Base-by-base conservation (phyloP, 2,329 filamentous ascomycete species). In the Cladobotryum mycophilum region DNA sequence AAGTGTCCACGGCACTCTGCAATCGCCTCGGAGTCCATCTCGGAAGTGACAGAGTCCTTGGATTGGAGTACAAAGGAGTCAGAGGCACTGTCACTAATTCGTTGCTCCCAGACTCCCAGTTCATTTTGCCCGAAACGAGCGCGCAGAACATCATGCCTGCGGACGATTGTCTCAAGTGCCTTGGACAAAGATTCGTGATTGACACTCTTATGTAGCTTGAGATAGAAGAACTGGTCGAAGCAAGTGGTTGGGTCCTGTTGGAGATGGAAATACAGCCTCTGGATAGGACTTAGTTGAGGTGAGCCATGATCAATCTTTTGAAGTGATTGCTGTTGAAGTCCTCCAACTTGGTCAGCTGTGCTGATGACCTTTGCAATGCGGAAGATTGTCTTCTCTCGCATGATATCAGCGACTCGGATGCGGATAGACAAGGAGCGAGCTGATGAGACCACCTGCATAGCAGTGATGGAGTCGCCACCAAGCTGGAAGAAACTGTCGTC, bases 211-310 rank as follows among this genome's bases (percentile, higher is more conserved):
- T 15, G 45, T 14, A 52, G 14, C 15, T 44, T 43, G 18, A 52
- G 49, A 33, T 48, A 44, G 41, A 52, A 52, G 18, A 25, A n/a
- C 25, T 52, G 49, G n/a, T 52, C 49, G 42, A 52, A 52, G 30
- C 38, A 48, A 5, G 13, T 15, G 9, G 15, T 40, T 5, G 34
- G 25, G 18, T 52, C 13, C 14, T 35, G 22, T 20, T 47, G 17
- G 5, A 45, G 13, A 6, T 48, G 45, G 7, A 52, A 5, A 30
- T 52, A 48, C 3, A 52, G 20, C 25, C 34, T 18, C 41, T 52
- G 50, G 6, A 52, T 48, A 2, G 50, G 50, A 30, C 50, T 52
- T 12, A 52, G 34, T 5, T 8, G 25, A 7, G n/a, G 18, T 8
- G 8, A 30, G 9, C 25, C 25, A 30, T 11, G 2, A 5, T 8